Evolutionary conservation across 192 early-diverging fungal species (phyloP).

Genomic region (Backusella psychrophila): DNA sequence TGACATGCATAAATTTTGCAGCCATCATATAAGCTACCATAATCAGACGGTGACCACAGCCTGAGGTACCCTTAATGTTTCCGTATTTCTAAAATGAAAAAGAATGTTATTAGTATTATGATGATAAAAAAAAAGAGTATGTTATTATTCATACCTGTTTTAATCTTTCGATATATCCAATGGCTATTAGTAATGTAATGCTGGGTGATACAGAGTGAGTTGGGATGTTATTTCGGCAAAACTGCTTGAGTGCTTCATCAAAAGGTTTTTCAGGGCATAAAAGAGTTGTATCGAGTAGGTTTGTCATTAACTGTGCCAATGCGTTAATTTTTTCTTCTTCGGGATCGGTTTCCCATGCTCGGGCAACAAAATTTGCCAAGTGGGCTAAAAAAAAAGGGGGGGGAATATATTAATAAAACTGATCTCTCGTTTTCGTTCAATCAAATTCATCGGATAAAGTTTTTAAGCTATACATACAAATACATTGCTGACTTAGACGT

Average conservation of each 20-base stretch:
- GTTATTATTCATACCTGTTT: constrained; percentile 25
- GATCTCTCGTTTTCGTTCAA: background rate
- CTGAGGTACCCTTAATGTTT: constrained; percentile 41
- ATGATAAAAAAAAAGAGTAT: background rate
- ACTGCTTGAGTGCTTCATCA: constrained; percentile 16
- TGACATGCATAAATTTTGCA: constrained; percentile 41
- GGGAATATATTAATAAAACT: background rate
- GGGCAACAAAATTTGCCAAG: constrained; percentile 19
- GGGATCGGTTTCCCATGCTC: constrained; percentile 19
- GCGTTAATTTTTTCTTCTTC: background rate
- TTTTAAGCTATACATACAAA: constrained; percentile 1
- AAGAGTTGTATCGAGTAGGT: constrained; percentile 25
- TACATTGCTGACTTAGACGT: background rate
- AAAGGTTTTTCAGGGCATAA: constrained; percentile 8
- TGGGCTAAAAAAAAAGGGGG: constrained; percentile 13
- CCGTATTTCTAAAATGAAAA: constrained; percentile 39
- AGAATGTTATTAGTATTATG: background rate
- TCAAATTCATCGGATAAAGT: background rate
- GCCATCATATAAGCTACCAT: constrained; percentile 51
- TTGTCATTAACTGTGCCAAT: constrained; percentile 17
- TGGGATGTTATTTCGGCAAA: constrained; percentile 22
- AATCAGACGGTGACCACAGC: constrained; percentile 46
- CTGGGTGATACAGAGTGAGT: constrained; percentile 37
- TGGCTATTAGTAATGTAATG: constrained; percentile 45
- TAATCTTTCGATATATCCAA: constrained; percentile 47